phyloP scores from a whole-genome alignment of 495 filamentous ascomycete genomes.

The Durotheca rogersii region DNA sequence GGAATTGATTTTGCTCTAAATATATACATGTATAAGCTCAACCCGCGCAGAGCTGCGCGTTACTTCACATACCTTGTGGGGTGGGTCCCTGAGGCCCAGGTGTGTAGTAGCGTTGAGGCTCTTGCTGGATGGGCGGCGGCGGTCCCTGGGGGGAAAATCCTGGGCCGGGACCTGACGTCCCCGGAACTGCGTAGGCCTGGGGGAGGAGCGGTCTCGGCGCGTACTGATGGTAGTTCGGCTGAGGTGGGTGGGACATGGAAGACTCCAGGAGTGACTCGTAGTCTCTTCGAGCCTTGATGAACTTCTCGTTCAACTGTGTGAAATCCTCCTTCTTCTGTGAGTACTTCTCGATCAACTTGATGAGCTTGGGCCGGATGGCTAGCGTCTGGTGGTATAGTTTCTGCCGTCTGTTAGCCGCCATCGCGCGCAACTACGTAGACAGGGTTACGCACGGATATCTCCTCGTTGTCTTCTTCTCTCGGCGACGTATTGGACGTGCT shows the following conservation, averaged over 20 bases:
- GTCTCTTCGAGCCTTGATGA: conserved; percentile 96
- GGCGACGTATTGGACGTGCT: conserved; percentile 92
- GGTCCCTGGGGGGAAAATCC: conserved; percentile 51
- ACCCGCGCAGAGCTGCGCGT: conserved; percentile 19
- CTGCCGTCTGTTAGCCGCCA: conserved; percentile 38
- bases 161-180: conserved; percentile 39
- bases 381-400: conserved; percentile 90
- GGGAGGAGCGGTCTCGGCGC: conserved; percentile 61
- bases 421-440: neutral
- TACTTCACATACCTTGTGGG: conserved; percentile 38
- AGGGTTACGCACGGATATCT: conserved; percentile 70
- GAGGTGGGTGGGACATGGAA: conserved; percentile 87
- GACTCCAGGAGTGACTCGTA: conserved; percentile 95
- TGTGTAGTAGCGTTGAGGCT: conserved; percentile 71
- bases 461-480: conserved; percentile 84
- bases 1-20: conserved; percentile 43
- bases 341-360: conserved; percentile 98
- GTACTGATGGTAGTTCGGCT: conserved; percentile 65
- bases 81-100: conserved; percentile 47
- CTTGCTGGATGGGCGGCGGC: conserved; percentile 54
- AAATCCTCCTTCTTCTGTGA: conserved; percentile 99
- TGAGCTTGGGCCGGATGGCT: conserved; percentile 92
- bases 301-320: conserved; percentile 97
- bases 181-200: conserved; percentile 60
- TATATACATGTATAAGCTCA: conserved; percentile 30